These are phyloP conservation scores for Annulohypoxylon maeteangense DNA, from an alignment of 495 filamentous ascomycete species.

Conservation along the genomic window DNA sequence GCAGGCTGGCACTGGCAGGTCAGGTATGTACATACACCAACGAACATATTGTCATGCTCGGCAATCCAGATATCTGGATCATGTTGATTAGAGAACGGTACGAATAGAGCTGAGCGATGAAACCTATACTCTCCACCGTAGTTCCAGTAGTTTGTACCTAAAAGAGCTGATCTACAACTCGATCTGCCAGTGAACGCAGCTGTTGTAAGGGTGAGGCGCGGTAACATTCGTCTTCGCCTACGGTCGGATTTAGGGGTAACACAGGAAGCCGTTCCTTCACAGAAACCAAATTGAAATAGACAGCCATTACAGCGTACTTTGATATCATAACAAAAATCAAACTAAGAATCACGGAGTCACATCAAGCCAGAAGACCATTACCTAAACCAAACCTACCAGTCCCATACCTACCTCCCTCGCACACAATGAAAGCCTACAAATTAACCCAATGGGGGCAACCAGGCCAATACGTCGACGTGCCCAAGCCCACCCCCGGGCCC, in stretches of 20 bases:
- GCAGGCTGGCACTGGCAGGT: too few species aligned
- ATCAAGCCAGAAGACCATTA: not conserved
- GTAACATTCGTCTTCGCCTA: not conserved
- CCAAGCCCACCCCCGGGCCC: slow-evolving; percentile 14
- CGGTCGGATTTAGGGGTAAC: not conserved
- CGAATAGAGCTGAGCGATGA: not conserved
- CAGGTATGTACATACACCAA: too few species aligned
- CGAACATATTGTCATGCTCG: not conserved
- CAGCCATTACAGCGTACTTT: not conserved
- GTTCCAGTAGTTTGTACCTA: not conserved
- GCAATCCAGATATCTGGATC: slow-evolving; percentile 1
- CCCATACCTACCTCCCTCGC: not conserved
- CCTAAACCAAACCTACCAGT: not conserved
- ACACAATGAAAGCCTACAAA: slow-evolving; percentile 30
- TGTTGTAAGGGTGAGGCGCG: not conserved
- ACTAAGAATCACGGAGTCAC: not conserved
- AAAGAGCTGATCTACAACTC: slow-evolving; percentile 3
- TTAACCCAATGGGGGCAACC: slow-evolving; percentile 29
- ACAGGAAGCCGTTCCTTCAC: not conserved
- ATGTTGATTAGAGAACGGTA: not conserved
- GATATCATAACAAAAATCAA: not conserved
- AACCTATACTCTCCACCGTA: slow-evolving; percentile 3
- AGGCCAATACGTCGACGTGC: slow-evolving; percentile 26
- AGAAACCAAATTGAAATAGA: too few species aligned
- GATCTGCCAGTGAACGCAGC: slow-evolving; percentile 1